A percentile compares a stretch with the other conserved stretches of the same genome.
Conservation (phyloP, 495 filamentous ascomycete species). For the Parmelia sp. region DNA sequence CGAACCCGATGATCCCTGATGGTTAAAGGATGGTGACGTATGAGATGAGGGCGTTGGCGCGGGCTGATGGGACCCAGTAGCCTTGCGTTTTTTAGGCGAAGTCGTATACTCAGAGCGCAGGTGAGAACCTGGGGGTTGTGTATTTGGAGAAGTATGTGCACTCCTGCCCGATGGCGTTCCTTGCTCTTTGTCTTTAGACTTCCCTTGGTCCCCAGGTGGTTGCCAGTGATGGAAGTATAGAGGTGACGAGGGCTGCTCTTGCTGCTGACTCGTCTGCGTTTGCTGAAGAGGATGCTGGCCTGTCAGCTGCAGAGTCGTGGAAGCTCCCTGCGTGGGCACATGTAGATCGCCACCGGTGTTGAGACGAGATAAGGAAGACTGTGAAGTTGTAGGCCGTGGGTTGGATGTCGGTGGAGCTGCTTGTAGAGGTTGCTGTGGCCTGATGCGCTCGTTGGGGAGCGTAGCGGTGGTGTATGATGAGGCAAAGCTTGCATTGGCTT, state of each 20-base stretch:
- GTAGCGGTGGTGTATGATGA: slow-evolving; percentile 31
- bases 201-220: slow-evolving; percentile 60
- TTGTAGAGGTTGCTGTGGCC: slow-evolving; percentile 29
- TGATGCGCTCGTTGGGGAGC: slow-evolving; percentile 29
- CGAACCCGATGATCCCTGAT: slow-evolving; percentile 38
- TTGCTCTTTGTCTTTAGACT: slow-evolving; percentile 35
- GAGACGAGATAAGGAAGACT: slow-evolving; percentile 44
- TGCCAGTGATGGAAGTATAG: slow-evolving; percentile 93
- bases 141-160: slow-evolving; percentile 28
- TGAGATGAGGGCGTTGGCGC: slow-evolving; percentile 35
- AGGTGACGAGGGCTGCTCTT: slow-evolving; percentile 55
- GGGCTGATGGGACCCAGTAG: slow-evolving; percentile 34
- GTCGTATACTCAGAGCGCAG: slow-evolving; percentile 35
- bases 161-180: slow-evolving; percentile 30
- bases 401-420: slow-evolving; percentile 29
- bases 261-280: slow-evolving; percentile 46
- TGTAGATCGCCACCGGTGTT: slow-evolving; percentile 55
- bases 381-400: slow-evolving; percentile 33
- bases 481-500: slow-evolving; percentile 28
- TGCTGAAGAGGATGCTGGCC: slow-evolving; percentile 42
- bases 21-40: slow-evolving; percentile 28
- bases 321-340: slow-evolving; percentile 40
- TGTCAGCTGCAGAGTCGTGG: slow-evolving; percentile 29
- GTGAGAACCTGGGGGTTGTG: slow-evolving; percentile 26
- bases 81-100: slow-evolving; percentile 43